phyloP scores from a whole-genome alignment of 1,284 basidiomycete species.

The Ceratorhiza oryzae-sativae region DNA sequence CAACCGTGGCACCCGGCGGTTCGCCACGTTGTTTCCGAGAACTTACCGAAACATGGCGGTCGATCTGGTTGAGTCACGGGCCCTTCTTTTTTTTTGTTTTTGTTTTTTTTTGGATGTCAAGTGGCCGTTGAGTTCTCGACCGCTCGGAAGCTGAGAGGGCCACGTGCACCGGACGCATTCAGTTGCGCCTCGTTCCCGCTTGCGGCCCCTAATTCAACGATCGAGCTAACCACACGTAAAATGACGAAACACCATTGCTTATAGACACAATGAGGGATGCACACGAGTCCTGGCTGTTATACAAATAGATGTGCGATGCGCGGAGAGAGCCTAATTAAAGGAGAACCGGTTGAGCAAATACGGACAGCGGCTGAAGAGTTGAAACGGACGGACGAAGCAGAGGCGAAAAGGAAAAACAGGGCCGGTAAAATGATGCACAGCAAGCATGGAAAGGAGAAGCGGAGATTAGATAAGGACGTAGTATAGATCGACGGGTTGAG shows the following conservation, averaged over 20 bases:
- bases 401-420: no score
- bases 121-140: neutral
- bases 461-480: neutral
- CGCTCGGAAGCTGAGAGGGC: neutral
- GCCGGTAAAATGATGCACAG: no score
- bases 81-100: no score
- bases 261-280: neutral
- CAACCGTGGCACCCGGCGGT: no score
- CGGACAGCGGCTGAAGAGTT: no score
- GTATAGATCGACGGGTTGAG: no score
- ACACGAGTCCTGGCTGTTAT: neutral
- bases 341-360: no score
- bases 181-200: no score
- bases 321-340: no score
- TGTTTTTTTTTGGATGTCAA: neutral
- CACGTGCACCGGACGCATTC: neutral
- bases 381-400: no score
- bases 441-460: neutral
- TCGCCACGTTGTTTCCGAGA: neutral
- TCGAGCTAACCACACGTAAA: neutral
- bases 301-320: neutral
- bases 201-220: no score
- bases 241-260: neutral
- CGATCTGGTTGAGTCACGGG: no score
- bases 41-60: neutral